Evolutionary conservation across 2,329 filamentous ascomycete species (phyloP).

Genomic region (Corinectria fuckeliana): DNA sequence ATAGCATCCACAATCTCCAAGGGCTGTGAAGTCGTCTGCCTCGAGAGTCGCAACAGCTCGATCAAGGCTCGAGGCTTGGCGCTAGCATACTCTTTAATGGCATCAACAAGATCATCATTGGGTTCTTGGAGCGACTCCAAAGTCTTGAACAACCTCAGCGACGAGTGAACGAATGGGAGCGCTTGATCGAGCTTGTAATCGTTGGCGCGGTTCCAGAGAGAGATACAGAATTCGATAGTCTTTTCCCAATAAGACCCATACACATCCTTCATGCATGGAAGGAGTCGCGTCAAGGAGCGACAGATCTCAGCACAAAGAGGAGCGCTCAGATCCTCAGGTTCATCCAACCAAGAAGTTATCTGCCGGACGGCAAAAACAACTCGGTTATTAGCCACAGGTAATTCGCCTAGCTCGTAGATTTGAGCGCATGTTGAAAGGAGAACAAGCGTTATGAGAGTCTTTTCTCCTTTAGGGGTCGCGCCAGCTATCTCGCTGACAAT

Average conservation of each 20-base stretch:
- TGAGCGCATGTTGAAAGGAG: slow-evolving; percentile 60
- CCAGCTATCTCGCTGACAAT: slow-evolving; percentile 67
- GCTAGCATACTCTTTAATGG: slow-evolving; percentile 66
- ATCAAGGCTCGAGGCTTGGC: slow-evolving; percentile 65
- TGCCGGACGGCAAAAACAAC: slow-evolving; percentile 84
- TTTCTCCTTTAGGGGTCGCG: slow-evolving; percentile 50
- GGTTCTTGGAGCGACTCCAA: slow-evolving; percentile 71
- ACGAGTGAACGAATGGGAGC: slow-evolving; percentile 72
- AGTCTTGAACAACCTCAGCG: slow-evolving; percentile 71
- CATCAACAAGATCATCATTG: slow-evolving; percentile 87
- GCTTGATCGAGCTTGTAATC: slow-evolving; percentile 52
- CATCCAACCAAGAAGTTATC: slow-evolving; percentile 73
- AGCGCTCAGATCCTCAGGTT: slow-evolving; percentile 51
- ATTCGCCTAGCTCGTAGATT: slow-evolving; percentile 57
- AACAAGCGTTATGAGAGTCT: slow-evolving; percentile 56
- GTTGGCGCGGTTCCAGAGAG: slow-evolving; percentile 60
- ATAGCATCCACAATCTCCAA: slow-evolving; percentile 77
- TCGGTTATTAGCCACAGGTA: slow-evolving; percentile 70
- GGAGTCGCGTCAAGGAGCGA: slow-evolving; percentile 63
- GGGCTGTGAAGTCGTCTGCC: slow-evolving; percentile 63
- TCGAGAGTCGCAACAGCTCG: slow-evolving; percentile 63
- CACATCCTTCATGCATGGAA: slow-evolving; percentile 79
- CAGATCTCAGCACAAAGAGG: slow-evolving; percentile 59
- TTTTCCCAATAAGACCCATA: slow-evolving; percentile 89
- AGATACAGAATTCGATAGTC: slow-evolving; percentile 63